A percentile compares a stretch with the other conserved stretches of the same genome.
phyloP scores from a whole-genome alignment of 257 asterid genomes.

The Fraxinus quadrangulata region DNA sequence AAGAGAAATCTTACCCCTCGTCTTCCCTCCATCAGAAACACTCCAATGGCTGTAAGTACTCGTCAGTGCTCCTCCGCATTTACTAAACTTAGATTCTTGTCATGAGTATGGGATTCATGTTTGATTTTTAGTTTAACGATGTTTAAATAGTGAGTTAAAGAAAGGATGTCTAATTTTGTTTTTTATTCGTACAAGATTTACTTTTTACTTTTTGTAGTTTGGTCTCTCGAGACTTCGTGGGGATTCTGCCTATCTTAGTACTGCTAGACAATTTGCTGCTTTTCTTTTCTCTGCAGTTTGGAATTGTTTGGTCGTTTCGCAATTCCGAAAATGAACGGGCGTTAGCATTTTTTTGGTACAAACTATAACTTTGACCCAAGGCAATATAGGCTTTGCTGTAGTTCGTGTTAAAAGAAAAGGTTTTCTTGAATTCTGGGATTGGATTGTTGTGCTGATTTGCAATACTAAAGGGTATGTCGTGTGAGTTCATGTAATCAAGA shows the following conservation, averaged over 20 bases:
- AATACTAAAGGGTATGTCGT: not conserved
- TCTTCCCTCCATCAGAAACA: not conserved
- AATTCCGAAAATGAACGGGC: not conserved
- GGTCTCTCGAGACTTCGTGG: not conserved
- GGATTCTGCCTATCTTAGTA: not conserved
- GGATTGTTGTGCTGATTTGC: not conserved
- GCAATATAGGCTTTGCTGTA: not conserved
- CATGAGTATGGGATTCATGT: not conserved
- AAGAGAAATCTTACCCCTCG: not conserved
- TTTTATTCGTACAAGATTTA: not conserved
- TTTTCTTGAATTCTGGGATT: not conserved
- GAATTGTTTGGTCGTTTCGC: not conserved
- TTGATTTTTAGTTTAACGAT: not conserved
- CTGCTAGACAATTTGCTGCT: not conserved
- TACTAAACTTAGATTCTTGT: not conserved
- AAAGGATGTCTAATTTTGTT: not conserved
- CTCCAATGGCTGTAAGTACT: constrained; percentile 38
- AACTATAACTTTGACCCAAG: not conserved
- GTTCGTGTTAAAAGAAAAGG: not conserved
- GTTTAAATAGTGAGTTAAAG: not conserved
- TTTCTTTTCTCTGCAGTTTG: not conserved
- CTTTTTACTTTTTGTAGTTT: not conserved
- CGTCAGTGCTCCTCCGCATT: not conserved
- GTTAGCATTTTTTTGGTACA: not conserved
- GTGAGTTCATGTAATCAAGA: not conserved